These are phyloP conservation scores for Rheum nobile DNA, from an alignment of 148 eudicot species.

Conservation along the genomic window DNA sequence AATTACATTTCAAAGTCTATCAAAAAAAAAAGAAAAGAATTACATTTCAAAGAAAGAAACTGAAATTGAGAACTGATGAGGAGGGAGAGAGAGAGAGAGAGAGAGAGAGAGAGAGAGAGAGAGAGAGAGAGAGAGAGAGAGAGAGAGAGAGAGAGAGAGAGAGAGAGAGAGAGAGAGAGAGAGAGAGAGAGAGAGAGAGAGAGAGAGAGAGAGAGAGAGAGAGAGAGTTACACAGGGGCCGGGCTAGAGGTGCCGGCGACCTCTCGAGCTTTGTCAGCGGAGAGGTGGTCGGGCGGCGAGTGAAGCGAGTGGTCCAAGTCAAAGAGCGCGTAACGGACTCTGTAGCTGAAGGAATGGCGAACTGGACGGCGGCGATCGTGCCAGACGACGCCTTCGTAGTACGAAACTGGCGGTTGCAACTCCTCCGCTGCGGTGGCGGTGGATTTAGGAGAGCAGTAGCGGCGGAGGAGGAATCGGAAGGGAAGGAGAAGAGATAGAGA, in stretches of 20 bases:
- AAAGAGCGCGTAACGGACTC: constrained; percentile 68
- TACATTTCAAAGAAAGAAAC: no score
- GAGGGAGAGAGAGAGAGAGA: no score
- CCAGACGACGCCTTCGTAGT: constrained; percentile 76
- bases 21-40: no score
- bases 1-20: neutral
- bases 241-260: constrained; percentile 46
- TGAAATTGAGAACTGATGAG: neutral
- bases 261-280: constrained; percentile 44
- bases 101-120: no score
- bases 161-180: no score
- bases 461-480: constrained; percentile 21
- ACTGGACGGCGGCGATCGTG: constrained; percentile 87
- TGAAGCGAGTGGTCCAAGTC: constrained; percentile 47
- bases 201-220: neutral
- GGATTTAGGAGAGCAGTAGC: neutral
- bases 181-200: no score
- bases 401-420: constrained; percentile 14
- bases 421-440: constrained; percentile 5
- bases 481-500: constrained; percentile 40
- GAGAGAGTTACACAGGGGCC: constrained; percentile 50
- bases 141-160: no score
- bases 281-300: constrained; percentile 35
- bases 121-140: no score
- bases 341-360: constrained; percentile 63